These are phyloP conservation scores for apple (Malus domestica) DNA, from an alignment of 306 rosid species.

Conservation along the genomic window DNA sequence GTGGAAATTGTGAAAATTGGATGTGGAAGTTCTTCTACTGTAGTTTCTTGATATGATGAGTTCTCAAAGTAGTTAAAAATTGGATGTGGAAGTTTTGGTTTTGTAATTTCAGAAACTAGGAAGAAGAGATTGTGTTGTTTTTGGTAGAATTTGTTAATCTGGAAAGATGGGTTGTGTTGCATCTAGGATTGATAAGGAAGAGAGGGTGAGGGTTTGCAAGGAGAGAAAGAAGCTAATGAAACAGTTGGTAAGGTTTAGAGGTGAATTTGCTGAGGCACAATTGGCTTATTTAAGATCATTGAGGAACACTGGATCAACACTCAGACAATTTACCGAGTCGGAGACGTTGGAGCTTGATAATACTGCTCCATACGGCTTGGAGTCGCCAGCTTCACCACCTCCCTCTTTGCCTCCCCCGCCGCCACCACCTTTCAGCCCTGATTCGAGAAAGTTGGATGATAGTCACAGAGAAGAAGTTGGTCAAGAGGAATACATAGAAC, in stretches of 20 bases:
- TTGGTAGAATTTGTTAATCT: background rate
- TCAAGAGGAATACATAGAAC: constrained; percentile 34
- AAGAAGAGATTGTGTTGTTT: background rate
- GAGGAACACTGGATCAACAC: constrained; percentile 75
- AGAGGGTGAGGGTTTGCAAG: constrained; percentile 54
- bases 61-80: background rate
- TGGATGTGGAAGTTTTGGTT: background rate
- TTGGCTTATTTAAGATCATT: constrained; percentile 63
- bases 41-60: background rate
- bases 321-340: constrained; percentile 78
- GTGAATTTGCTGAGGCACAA: constrained; percentile 68
- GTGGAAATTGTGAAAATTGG: background rate
- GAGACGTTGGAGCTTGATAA: constrained; percentile 71
- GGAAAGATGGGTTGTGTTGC: constrained; percentile 70
- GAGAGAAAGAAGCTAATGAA: constrained; percentile 78
- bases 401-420: constrained; percentile 55
- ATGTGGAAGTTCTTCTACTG: background rate
- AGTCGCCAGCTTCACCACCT: constrained; percentile 48
- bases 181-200: constrained; percentile 64
- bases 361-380: constrained; percentile 28
- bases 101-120: background rate
- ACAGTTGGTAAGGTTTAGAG: constrained; percentile 54
- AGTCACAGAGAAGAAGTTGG: constrained; percentile 9
- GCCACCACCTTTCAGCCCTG: constrained; percentile 50
- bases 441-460: constrained; percentile 26